phyloP scores from a whole-genome alignment of 2,329 filamentous ascomycete species.

The Trichophyton mentagrophytes region DNA sequence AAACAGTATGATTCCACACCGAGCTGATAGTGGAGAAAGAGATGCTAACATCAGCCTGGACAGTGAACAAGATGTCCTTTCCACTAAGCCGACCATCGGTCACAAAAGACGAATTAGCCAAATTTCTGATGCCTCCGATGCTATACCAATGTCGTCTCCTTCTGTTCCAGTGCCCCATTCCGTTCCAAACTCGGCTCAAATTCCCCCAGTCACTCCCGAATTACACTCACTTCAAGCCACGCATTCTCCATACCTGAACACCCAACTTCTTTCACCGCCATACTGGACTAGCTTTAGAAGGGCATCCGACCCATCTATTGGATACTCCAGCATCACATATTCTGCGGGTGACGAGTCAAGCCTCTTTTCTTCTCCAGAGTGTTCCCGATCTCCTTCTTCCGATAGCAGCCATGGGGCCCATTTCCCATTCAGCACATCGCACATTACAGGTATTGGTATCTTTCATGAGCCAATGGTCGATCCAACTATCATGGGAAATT shows the following conservation, averaged over 20 bases:
- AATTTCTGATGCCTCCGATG: slow-evolving; percentile 5
- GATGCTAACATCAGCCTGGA: neutral
- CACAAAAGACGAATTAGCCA: slow-evolving; percentile 9
- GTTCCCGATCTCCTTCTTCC: slow-evolving; percentile 32
- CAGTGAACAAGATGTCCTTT: slow-evolving; percentile 5
- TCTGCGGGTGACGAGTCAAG: slow-evolving; percentile 28
- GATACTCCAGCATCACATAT: slow-evolving; percentile 25
- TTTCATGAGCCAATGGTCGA: slow-evolving; percentile 24
- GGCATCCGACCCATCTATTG: slow-evolving; percentile 19
- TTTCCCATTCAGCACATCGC: slow-evolving; percentile 20
- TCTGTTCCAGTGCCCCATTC: neutral
- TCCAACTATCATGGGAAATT: slow-evolving; percentile 5
- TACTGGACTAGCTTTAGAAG: slow-evolving; percentile 28
- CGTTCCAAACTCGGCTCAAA: neutral
- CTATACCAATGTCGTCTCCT: neutral
- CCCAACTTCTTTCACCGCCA: slow-evolving; percentile 14
- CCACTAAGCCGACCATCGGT: slow-evolving; percentile 3
- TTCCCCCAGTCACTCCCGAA: slow-evolving; percentile 3
- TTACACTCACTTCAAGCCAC: slow-evolving; percentile 1
- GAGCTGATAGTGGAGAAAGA: neutral
- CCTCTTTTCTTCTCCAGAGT: slow-evolving; percentile 34
- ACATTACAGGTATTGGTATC: slow-evolving; percentile 23
- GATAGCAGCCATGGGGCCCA: slow-evolving; percentile 24
- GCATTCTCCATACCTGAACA: neutral
- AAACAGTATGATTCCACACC: slow-evolving; percentile 31